Evolutionary conservation across 2,329 filamentous ascomycete genomes (phyloP).

Genomic region (Cyclaneusma minus): DNA sequence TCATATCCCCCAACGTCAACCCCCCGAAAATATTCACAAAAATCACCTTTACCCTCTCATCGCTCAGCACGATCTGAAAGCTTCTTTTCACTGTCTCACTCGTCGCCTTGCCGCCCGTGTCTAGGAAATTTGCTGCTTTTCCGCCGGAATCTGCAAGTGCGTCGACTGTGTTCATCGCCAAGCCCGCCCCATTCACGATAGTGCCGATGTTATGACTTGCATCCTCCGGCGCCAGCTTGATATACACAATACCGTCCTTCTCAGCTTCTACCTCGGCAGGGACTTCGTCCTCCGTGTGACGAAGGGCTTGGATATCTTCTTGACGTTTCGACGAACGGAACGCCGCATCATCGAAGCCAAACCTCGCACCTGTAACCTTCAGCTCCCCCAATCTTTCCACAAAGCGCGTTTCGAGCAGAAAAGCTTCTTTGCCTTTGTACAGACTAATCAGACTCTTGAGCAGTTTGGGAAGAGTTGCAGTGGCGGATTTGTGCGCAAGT

Average conservation of each 20-base stretch:
- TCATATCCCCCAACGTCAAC: conserved; percentile 54
- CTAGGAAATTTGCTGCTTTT: conserved; percentile 66
- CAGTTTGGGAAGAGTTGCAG: conserved; percentile 29
- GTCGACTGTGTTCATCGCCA: conserved; percentile 86
- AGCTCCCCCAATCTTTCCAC: conserved; percentile 25
- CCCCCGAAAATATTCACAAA: conserved; percentile 61
- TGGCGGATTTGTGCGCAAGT: conserved; percentile 22
- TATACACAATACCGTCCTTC: conserved; percentile 62
- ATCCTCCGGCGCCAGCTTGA: conserved; percentile 37
- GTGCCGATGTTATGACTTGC: conserved; percentile 67
- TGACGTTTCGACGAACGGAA: conserved; percentile 47
- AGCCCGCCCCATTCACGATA: conserved; percentile 74
- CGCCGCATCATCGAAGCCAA: conserved; percentile 58
- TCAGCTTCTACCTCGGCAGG: conserved; percentile 45
- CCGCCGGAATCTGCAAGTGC: conserved; percentile 55
- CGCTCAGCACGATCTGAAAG: conserved; percentile 58
- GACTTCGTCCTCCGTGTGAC: conserved; percentile 34
- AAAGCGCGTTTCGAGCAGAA: conserved; percentile 37
- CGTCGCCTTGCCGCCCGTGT: conserved; percentile 81
- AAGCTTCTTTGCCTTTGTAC: conserved; percentile 49
- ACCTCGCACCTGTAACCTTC: conserved; percentile 34
- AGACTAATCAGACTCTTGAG: conserved; percentile 39
- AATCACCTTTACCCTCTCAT: conserved; percentile 55
- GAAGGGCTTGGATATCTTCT: conserved; percentile 38
- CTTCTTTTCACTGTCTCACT: conserved; percentile 63